These are phyloP conservation scores for Monosporascus sp. DNA, from an alignment of 2,329 filamentous ascomycete genomes.

Conservation along the genomic window DNA sequence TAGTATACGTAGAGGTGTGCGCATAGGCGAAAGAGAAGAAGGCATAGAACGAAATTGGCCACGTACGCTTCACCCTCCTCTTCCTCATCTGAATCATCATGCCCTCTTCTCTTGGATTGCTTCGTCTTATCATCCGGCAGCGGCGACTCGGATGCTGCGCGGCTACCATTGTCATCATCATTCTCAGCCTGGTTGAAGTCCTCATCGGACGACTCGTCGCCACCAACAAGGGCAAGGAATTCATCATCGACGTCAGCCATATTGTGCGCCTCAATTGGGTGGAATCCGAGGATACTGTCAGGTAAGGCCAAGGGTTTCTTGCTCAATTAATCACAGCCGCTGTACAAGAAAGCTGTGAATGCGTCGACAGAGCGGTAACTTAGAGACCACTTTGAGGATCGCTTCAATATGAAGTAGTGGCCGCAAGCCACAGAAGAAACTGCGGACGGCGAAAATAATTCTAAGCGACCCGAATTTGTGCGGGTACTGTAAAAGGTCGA, in stretches of 20 bases:
- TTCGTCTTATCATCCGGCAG: conserved; percentile 32
- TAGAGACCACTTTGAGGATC: too few species aligned
- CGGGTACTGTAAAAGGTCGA: too few species aligned
- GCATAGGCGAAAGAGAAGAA: conserved; percentile 9
- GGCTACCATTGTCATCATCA: conserved; percentile 46
- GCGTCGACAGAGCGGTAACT: not conserved
- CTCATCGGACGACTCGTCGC: conserved; percentile 59
- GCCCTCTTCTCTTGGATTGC: conserved; percentile 46
- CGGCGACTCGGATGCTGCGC: conserved; percentile 51
- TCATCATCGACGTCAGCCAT: conserved; percentile 94
- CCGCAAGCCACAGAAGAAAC: too few species aligned
- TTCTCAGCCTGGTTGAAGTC: conserved; percentile 46
- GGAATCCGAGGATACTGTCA: not conserved
- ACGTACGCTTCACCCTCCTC: conserved; percentile 80
- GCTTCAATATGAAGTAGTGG: too few species aligned
- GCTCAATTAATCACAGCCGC: not conserved
- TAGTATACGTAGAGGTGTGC: not conserved
- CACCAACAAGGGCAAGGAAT: conserved; percentile 86
- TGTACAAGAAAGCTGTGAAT: not conserved
- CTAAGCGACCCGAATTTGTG: too few species aligned
- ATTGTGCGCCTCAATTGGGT: conserved; percentile 18
- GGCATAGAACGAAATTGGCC: not conserved
- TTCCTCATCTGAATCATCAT: conserved; percentile 61
- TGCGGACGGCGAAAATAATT: too few species aligned
- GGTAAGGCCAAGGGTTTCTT: not conserved